phyloP scores from a whole-genome alignment of 1,284 basidiomycete genomes.

The Cryptococcus wingfieldii region DNA sequence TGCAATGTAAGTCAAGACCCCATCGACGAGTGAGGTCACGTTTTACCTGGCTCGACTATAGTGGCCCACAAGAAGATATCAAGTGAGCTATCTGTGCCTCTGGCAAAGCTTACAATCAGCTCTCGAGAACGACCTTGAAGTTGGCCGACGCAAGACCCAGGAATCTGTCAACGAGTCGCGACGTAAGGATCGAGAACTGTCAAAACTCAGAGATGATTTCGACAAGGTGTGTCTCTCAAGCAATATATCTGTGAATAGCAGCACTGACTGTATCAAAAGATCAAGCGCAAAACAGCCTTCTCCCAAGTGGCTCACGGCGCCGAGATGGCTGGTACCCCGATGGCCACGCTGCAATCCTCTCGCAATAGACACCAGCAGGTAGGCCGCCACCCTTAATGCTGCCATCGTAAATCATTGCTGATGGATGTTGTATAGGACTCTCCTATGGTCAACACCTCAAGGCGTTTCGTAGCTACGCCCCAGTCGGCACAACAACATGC shows the following conservation, averaged over 20 bases:
- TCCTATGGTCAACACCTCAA: neutral
- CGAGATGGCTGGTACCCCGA: neutral
- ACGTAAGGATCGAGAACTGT: constrained; percentile 17
- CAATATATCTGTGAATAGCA: neutral
- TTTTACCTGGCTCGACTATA: neutral
- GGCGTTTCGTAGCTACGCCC: neutral
- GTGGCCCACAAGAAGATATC: constrained; percentile 16
- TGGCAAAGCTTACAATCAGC: neutral
- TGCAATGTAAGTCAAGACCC: constrained; percentile 12
- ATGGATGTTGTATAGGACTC: too few relatives aligned
- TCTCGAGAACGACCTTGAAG: constrained; percentile 13
- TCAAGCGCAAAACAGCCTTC: constrained; percentile 16
- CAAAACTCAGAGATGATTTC: constrained; percentile 9
- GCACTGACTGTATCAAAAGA: constrained; percentile 3
- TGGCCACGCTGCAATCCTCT: too few relatives aligned
- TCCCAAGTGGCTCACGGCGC: constrained; percentile 3
- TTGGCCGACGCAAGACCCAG: constrained; percentile 7
- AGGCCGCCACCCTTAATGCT: too few relatives aligned
- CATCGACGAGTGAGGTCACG: neutral
- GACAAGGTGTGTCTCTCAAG: constrained; percentile 9
- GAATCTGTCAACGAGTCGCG: constrained; percentile 14
- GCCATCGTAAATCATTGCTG: too few relatives aligned
- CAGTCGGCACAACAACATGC: neutral
- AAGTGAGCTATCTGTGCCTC: constrained; percentile 6
- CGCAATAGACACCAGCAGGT: too few relatives aligned